Evolutionary conservation across 306 rosid species (phyloP), one percentile per base, ranked within the genome.

Genomic region (Rubus idaeus): DNA sequence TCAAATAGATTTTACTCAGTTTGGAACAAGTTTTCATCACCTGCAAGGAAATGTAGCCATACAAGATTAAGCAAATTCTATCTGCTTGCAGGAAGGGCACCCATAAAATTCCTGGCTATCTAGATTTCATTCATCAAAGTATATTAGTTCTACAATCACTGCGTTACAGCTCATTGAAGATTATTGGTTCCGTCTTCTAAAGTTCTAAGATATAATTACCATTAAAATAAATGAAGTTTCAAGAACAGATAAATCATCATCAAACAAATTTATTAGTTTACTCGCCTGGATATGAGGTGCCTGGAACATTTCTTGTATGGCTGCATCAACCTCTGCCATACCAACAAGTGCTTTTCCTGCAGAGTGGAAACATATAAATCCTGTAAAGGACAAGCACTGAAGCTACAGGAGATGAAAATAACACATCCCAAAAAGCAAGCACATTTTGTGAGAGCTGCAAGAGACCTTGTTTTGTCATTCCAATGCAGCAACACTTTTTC

Each of bases 241-340:
- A 62, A 62, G 37, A 70, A 57, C 20, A 78, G 76, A 70, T 14
- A 57, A 71, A 76, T 65, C 56, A 60, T 9, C 12, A 13, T 70
- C 11, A 26, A 10, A 2, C 30, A 20, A 55, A 46, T 41, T 42
- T 23, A 73, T 63, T 70, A 40, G 49, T 70, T 55, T 72, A 84
- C 94, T 82, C 80, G 88, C 98, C 84, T 94, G 98, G 82, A 94
- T 90, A 90, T 94, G 98, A 77, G 98, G 98, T 71, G 98, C 96
- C 87, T 92, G 91, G 83, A 92, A 92, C 98, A 92, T 95, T 83
- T 95, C 97, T 79, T 92, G 97, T 77, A 92, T 92, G 77, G 98
- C 98, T 82, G 90, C 88, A 80, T 92, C 96, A 53, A 95, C 89
- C 49, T 95, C 96, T 51, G 81, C 79, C 93, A 90, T 90, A 60